Evolutionary conservation across 805 yeast genomes (phyloP).

Genomic region (Cyberlindnera xylosilytica): DNA sequence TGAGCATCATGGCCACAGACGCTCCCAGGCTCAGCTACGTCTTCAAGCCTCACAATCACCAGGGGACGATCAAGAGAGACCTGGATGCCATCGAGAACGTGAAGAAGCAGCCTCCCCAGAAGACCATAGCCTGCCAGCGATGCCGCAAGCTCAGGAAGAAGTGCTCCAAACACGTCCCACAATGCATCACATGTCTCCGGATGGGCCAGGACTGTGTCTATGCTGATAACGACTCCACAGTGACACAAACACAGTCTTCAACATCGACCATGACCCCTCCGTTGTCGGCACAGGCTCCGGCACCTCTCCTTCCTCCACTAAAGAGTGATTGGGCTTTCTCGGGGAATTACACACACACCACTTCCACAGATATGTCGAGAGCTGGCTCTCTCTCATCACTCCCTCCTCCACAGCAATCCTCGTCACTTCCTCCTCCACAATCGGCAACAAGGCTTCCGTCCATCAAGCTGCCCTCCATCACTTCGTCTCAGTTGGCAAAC

Average conservation of each 20-base stretch:
- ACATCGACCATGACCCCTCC: neutral
- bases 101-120: slow-evolving; percentile 12
- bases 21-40: slow-evolving; percentile 10
- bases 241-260: neutral
- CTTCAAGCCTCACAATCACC: slow-evolving; percentile 19
- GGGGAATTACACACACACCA: slow-evolving; percentile 4
- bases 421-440: neutral
- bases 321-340: slow-evolving; percentile 1
- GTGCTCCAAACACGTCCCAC: slow-evolving; percentile 49
- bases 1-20: slow-evolving; percentile 4
- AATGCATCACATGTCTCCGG: slow-evolving; percentile 46
- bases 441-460: slow-evolving; percentile 2
- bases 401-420: neutral
- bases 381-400: neutral
- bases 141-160: slow-evolving; percentile 38
- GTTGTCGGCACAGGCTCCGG: neutral
- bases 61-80: slow-evolving; percentile 10
- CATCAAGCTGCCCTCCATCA: slow-evolving; percentile 17
- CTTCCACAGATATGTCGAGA: neutral
- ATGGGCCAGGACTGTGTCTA: slow-evolving; percentile 34
- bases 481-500: slow-evolving; percentile 6
- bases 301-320: slow-evolving; percentile 11
- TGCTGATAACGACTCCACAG: slow-evolving; percentile 16
- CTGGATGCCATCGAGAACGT: slow-evolving; percentile 5
- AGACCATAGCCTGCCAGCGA: slow-evolving; percentile 27